Conservation (phyloP, 2,329 filamentous ascomycete genomes). For the Colletotrichum filicis region DNA sequence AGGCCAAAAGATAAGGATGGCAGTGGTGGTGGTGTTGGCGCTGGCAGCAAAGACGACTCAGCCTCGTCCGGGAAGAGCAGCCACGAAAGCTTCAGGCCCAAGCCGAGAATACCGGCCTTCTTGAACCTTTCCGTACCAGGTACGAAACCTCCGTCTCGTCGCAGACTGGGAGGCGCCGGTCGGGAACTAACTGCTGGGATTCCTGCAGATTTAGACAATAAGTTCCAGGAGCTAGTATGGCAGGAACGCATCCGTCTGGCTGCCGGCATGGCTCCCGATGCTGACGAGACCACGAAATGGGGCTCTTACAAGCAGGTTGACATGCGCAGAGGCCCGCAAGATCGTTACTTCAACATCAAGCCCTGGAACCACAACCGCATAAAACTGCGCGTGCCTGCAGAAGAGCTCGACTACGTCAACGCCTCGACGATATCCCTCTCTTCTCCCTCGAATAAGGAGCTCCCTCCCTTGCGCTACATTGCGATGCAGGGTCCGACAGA, state of each 20-base stretch:
- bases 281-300: constrained; percentile 47
- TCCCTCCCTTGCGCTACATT: constrained; percentile 74
- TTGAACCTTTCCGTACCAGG: constrained; percentile 49
- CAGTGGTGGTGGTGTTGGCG: not conserved
- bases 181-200: constrained; percentile 22
- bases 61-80: constrained; percentile 8
- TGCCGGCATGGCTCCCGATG: constrained; percentile 51
- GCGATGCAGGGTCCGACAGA: constrained; percentile 92
- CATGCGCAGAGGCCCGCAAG: constrained; percentile 58
- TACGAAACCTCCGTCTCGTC: constrained; percentile 38
- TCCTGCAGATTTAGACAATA: constrained; percentile 39
- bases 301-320: constrained; percentile 47
- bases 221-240: constrained; percentile 65
- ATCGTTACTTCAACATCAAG: constrained; percentile 91
- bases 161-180: constrained; percentile 18
- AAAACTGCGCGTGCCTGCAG: constrained; percentile 80
- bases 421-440: constrained; percentile 76
- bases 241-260: constrained; percentile 61
- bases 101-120: constrained; percentile 51
- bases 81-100: constrained; percentile 8
- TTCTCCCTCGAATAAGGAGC: constrained; percentile 50
- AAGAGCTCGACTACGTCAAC: constrained; percentile 82
- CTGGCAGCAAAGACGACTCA: constrained; percentile 17
- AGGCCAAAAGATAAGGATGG: constrained; percentile 15
- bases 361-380: constrained; percentile 91